phyloP scores from a whole-genome alignment of 495 filamentous ascomycete genomes.

The Xylaria sp. region DNA sequence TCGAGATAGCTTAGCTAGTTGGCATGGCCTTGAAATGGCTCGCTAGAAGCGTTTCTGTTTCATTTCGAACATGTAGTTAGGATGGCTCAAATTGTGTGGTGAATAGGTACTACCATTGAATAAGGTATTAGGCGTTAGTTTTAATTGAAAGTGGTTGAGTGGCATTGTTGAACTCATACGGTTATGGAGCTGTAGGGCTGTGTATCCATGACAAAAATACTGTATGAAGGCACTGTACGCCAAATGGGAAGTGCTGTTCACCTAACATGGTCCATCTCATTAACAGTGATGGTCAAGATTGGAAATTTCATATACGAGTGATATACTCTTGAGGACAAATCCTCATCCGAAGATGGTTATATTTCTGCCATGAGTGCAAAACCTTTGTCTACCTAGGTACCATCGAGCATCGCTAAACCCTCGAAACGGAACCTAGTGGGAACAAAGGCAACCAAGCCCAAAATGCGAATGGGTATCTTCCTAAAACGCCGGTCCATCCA shows the following conservation, averaged over 20 bases:
- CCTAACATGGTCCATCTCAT: neutral
- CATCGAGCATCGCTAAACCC: neutral
- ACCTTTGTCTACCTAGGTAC: neutral
- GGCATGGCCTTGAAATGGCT: neutral
- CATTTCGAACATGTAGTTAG: neutral
- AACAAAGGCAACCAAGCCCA: slow-evolving; percentile 4
- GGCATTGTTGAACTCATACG: neutral
- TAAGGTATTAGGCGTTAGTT: neutral
- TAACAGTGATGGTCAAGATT: neutral
- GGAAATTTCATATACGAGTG: neutral
- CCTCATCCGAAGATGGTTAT: neutral
- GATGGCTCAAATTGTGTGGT: too few species aligned
- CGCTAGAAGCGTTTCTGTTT: neutral
- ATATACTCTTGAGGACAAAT: neutral
- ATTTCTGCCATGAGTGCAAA: neutral
- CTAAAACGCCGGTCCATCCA: slow-evolving; percentile 21
- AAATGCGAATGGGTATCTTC: slow-evolving; percentile 30
- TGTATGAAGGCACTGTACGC: slow-evolving; percentile 4
- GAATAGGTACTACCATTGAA: neutral
- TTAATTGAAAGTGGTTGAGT: neutral
- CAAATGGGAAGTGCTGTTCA: neutral
- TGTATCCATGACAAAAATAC: neutral
- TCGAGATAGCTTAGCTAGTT: neutral
- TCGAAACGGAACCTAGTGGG: neutral
- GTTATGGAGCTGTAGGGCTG: neutral